phyloP scores from a whole-genome alignment of 768 basidiomycete species.

The Russula sp. region DNA sequence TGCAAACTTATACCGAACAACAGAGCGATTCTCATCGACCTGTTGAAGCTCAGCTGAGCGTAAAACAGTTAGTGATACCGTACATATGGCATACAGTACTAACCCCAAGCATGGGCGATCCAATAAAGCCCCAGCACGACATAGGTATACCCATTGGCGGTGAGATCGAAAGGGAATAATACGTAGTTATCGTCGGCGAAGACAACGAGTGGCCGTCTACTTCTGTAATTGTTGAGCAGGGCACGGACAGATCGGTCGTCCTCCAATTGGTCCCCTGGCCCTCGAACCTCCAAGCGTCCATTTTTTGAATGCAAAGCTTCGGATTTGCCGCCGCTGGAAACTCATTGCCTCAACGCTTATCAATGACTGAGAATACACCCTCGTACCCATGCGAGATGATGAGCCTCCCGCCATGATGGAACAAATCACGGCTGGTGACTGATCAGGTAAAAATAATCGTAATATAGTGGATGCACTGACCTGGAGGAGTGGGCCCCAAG shows the following conservation, averaged over 20 bases:
- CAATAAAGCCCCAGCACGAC: slow-evolving; percentile 67
- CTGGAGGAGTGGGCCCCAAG: slow-evolving; percentile 66
- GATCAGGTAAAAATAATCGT: slow-evolving; percentile 22
- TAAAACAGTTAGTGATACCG: slow-evolving; percentile 9
- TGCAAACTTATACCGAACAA: slow-evolving; percentile 78
- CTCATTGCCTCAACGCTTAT: slow-evolving; percentile 11
- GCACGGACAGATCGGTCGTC: slow-evolving; percentile 70
- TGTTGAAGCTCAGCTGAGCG: slow-evolving; percentile 60
- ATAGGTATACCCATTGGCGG: slow-evolving; percentile 48
- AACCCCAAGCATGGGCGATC: slow-evolving; percentile 70
- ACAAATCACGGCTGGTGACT: slow-evolving; percentile 61
- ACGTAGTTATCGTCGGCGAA: slow-evolving; percentile 73
- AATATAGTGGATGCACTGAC: slow-evolving; percentile 40
- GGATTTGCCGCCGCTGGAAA: slow-evolving; percentile 63
- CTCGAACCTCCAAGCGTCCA: slow-evolving; percentile 42
- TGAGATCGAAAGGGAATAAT: slow-evolving; percentile 69
- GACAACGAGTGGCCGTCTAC: slow-evolving; percentile 61
- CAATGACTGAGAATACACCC: neutral
- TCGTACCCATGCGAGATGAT: slow-evolving; percentile 84
- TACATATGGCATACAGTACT: slow-evolving; percentile 30
- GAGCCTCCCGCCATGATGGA: slow-evolving; percentile 58
- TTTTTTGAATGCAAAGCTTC: slow-evolving; percentile 49
- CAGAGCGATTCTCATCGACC: slow-evolving; percentile 46
- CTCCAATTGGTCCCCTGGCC: slow-evolving; percentile 63
- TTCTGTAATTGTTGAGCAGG: slow-evolving; percentile 54